phyloP scores from a whole-genome alignment of 768 basidiomycete species.

The Mycena metata region DNA sequence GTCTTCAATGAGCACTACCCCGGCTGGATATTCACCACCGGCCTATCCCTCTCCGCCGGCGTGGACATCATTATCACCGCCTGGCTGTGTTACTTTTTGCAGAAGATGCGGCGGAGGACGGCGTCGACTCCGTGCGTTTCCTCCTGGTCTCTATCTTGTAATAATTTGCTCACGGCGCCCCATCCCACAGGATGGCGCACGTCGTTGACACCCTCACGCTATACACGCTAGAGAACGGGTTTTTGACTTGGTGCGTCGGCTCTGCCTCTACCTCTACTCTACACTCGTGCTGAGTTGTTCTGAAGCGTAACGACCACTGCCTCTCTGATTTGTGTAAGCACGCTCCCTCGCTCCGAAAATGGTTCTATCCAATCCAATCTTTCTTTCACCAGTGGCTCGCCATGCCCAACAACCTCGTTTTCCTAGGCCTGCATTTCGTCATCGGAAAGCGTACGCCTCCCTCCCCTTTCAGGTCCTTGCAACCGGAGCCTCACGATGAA shows the following conservation, averaged over 20 bases:
- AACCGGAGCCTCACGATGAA: neutral
- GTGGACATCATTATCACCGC: slow-evolving; percentile 52
- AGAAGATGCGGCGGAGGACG: slow-evolving; percentile 37
- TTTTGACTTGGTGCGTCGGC: slow-evolving; percentile 44
- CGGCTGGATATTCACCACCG: slow-evolving; percentile 55
- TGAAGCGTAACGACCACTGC: slow-evolving; percentile 47
- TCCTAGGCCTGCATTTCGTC: slow-evolving; percentile 54
- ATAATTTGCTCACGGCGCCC: neutral
- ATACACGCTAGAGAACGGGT: slow-evolving; percentile 54
- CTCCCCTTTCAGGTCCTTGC: neutral
- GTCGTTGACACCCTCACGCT: slow-evolving; percentile 50
- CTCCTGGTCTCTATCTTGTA: neutral
- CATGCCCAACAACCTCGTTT: slow-evolving; percentile 52
- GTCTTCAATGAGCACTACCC: slow-evolving; percentile 25
- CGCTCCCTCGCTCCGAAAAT: neutral
- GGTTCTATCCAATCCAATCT: neutral
- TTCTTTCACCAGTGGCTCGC: slow-evolving; percentile 48
- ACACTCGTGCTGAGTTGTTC: neutral
- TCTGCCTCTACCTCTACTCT: no score
- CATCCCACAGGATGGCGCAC: slow-evolving; percentile 48
- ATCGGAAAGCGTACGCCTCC: slow-evolving; percentile 48
- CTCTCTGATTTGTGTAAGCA: slow-evolving; percentile 52
- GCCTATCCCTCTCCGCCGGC: slow-evolving; percentile 52
- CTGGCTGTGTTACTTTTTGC: slow-evolving; percentile 49
- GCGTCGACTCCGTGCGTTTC: slow-evolving; percentile 28